phyloP scores from a whole-genome alignment of 2,329 filamentous ascomycete genomes.

The Tetracladium maxilliforme region DNA sequence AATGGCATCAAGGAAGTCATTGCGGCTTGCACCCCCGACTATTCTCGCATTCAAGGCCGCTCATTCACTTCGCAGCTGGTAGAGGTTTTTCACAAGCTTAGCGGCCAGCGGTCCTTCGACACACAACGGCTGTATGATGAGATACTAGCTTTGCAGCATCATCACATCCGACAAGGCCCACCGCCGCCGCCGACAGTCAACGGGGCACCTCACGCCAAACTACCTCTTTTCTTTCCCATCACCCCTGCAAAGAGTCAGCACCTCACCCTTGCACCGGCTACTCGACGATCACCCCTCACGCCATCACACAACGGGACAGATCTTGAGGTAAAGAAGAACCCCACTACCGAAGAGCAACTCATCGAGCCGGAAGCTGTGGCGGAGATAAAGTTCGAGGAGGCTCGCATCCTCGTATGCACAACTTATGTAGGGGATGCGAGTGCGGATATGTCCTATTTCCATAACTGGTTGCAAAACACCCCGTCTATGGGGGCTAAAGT shows the following conservation, averaged over 20 bases:
- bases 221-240: conserved; percentile 39
- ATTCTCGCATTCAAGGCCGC: conserved; percentile 25
- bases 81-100: conserved; percentile 38
- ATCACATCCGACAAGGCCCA: too few relatives aligned
- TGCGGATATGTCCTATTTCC: conserved; percentile 50
- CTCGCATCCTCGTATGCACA: conserved; percentile 49
- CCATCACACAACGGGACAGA: conserved; percentile 6
- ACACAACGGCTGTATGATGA: conserved; percentile 42
- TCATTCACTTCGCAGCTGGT: conserved; percentile 44
- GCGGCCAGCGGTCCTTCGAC: conserved; percentile 37
- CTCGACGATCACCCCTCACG: conserved; percentile 10
- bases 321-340: conserved; percentile 9
- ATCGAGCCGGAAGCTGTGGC: conserved; percentile 30
- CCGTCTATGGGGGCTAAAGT: conserved; percentile 42
- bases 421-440: conserved; percentile 52
- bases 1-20: conserved; percentile 47
- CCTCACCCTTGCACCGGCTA: conserved; percentile 34
- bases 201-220: conserved; percentile 21
- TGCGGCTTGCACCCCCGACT: conserved; percentile 41
- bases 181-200: too few relatives aligned
- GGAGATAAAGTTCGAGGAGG: conserved; percentile 34
- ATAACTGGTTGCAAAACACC: conserved; percentile 48
- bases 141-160: conserved; percentile 25
- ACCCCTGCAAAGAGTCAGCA: conserved; percentile 36
- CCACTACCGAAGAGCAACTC: conserved; percentile 20